Evolutionary conservation across 2,329 filamentous ascomycete genomes (phyloP).

Genomic region (Ophiosphaerella korrae): DNA sequence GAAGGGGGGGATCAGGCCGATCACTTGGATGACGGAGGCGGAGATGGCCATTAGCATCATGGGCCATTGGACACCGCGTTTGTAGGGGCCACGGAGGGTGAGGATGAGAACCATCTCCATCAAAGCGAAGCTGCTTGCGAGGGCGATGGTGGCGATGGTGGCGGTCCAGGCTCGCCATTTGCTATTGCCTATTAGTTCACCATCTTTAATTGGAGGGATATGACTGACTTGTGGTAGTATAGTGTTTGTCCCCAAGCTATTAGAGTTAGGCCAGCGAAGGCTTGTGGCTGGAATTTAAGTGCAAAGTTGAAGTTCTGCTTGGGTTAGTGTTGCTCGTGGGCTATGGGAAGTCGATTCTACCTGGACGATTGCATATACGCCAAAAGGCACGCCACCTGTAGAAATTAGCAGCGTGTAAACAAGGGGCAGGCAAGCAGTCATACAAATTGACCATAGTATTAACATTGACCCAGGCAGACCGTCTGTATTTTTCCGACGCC

Average conservation of each 20-base stretch:
- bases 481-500: conserved; percentile 64
- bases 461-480: conserved; percentile 66
- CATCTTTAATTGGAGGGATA: too few species aligned
- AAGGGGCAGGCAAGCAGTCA: neutral
- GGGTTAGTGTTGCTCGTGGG: neutral
- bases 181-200: conserved; percentile 33
- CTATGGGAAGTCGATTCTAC: conserved; percentile 26
- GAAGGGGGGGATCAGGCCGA: conserved; percentile 65
- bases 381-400: conserved; percentile 53
- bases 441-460: conserved; percentile 66
- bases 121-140: conserved; percentile 56
- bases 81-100: conserved; percentile 61
- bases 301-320: conserved; percentile 60
- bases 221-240: conserved; percentile 55
- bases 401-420: conserved; percentile 9
- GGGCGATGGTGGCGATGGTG: conserved; percentile 46
- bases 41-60: conserved; percentile 63
- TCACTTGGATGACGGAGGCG: conserved; percentile 61
- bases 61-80: conserved; percentile 59
- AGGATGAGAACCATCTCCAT: conserved; percentile 63
- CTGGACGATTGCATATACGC: conserved; percentile 59
- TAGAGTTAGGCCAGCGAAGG: conserved; percentile 56
- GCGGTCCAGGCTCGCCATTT: conserved; percentile 57
- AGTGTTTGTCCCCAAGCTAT: conserved; percentile 60
- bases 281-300: conserved; percentile 60